Evolutionary conservation across 768 basidiomycete species (phyloP), one percentile per base, ranked within the genome.

Genomic region (Hericium rajendrae): DNA sequence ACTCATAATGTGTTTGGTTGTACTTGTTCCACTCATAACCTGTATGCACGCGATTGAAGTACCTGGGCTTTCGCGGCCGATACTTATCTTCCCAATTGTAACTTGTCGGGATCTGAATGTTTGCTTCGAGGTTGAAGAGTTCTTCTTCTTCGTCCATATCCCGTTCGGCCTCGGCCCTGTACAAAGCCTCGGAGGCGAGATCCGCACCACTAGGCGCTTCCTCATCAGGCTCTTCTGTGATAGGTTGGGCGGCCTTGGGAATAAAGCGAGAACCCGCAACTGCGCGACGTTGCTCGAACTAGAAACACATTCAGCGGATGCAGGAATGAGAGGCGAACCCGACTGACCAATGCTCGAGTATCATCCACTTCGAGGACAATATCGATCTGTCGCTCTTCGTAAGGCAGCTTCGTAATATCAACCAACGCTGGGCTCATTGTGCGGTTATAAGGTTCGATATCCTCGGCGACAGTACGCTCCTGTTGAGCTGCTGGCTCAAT

Each of bases 11-110:
- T 3, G 97, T 98, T 70, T 98, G 95, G 70, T 98, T 98, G 72
- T 98, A 99, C 76, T 97, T 98, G 77, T 95, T 98, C 97, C 97
- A 99, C 70, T 99, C 97, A 68, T 95, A 99, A 26, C 97, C 97
- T 32, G 97, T 99, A 67, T 98, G 94, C 24, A 98, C 97, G 57
- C 97, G 86, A 68, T 99, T 99, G 76, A 98, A 97, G 76, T 97
- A 99, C 60, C 94, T 79, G 48, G 97, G 97, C 70, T 98, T 99
- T 38, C 97, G 80, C 32, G 97, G 95, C 40, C 97, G 79, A 66
- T 95, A 98, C 69, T 97, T 95, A 76, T 99, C 97, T 73, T 95
- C 94, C 97, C 95, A 98, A 65, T 91, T 91, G 71, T 98, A 98
- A 3, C 86, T 83, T 1, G 84, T 87, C 15, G 90, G 86, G 63